Evolutionary conservation across 148 eudicot species (phyloP).

Genomic region (Chenopodium berlandieri): DNA sequence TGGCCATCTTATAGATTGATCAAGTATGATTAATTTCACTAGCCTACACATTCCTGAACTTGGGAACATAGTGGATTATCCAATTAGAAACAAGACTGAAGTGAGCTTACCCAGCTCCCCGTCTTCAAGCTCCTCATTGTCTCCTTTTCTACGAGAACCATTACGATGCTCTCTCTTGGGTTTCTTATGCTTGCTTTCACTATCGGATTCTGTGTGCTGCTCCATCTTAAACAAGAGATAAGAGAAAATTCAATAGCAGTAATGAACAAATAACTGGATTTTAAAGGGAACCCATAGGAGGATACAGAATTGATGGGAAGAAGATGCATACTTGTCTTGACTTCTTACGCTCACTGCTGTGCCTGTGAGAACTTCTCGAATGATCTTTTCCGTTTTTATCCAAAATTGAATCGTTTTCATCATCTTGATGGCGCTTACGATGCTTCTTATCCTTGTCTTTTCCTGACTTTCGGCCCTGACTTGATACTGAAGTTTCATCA

Average conservation of each 20-base stretch:
- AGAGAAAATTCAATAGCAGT: neutral
- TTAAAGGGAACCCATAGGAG: slow-evolving; percentile 3
- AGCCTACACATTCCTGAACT: neutral
- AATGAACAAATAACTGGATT: neutral
- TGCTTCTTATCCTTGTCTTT: slow-evolving; percentile 70
- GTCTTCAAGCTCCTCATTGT: slow-evolving; percentile 54
- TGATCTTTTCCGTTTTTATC: slow-evolving; percentile 60
- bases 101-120: slow-evolving; percentile 51
- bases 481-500: slow-evolving; percentile 34
- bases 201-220: slow-evolving; percentile 48
- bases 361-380: slow-evolving; percentile 61
- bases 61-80: neutral
- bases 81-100: neutral
- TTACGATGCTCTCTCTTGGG: slow-evolving; percentile 60
- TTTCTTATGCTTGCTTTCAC: slow-evolving; percentile 62
- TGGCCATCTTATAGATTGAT: neutral
- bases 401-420: slow-evolving; percentile 48
- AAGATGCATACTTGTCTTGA: slow-evolving; percentile 54
- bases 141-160: slow-evolving; percentile 52
- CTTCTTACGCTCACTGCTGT: slow-evolving; percentile 62
- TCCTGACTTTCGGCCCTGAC: slow-evolving; percentile 49
- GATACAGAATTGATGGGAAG: slow-evolving; percentile 1
- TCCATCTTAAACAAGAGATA: slow-evolving; percentile 34
- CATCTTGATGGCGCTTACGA: slow-evolving; percentile 48
- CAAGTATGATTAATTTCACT: neutral